These are phyloP conservation scores for Waitea zeae DNA, from an alignment of 1,284 basidiomycete species.

Conservation along the genomic window DNA sequence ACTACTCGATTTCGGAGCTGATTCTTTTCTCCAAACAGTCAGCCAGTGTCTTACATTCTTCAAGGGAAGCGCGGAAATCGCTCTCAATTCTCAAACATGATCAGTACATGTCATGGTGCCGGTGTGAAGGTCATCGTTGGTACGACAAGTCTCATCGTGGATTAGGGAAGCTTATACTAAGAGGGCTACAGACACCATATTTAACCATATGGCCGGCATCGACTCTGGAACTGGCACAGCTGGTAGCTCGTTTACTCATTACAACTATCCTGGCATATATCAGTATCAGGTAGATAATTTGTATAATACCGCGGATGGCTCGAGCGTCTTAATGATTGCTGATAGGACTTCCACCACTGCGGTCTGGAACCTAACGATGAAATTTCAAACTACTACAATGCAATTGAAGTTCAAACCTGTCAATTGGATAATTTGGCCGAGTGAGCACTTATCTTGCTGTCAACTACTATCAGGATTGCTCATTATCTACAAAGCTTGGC, in stretches of 20 bases:
- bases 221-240: conserved; percentile 8
- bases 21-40: too few species aligned
- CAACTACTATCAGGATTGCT: not conserved
- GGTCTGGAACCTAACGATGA: conserved; percentile 32
- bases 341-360: conserved; percentile 47
- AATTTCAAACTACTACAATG: conserved; percentile 33
- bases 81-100: conserved; percentile 35
- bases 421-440: conserved; percentile 38
- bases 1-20: too few species aligned
- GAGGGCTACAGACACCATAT: conserved; percentile 6
- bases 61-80: conserved; percentile 41
- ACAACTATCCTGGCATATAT: conserved; percentile 40
- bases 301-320: not conserved
- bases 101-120: conserved; percentile 35
- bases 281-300: too few species aligned
- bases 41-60: conserved; percentile 39
- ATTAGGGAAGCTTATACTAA: not conserved
- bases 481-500: conserved; percentile 22
- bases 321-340: conserved; percentile 7
- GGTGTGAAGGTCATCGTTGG: conserved; percentile 44
- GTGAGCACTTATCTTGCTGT: conserved; percentile 21
- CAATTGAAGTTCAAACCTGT: conserved; percentile 38
- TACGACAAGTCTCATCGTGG: conserved; percentile 12
- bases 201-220: conserved; percentile 9
- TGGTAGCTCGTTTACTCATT: conserved; percentile 27